Conservation (phyloP, 192 early-diverging fungal species). For the Allomyces javanicus region DNA sequence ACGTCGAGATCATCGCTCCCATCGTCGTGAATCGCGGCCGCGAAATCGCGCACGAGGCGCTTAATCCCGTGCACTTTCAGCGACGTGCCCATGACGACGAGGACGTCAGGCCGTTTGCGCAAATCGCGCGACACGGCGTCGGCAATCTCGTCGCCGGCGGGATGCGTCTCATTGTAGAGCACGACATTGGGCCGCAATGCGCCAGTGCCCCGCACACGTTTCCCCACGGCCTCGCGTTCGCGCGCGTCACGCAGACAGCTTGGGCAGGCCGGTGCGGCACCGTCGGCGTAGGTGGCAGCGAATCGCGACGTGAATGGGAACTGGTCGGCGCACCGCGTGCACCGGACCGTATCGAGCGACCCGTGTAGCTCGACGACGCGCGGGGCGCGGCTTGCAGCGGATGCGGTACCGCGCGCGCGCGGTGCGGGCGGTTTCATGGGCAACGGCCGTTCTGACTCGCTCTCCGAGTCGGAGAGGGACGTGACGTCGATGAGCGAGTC, state of each 20-base stretch:
- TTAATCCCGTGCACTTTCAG: constrained; percentile 66
- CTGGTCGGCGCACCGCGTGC: constrained; percentile 57
- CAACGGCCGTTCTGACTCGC: background rate
- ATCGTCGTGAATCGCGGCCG: constrained; percentile 26
- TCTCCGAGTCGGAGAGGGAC: background rate
- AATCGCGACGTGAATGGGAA: constrained; percentile 41
- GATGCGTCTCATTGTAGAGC: constrained; percentile 83
- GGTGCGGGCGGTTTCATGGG: background rate
- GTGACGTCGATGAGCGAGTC: background rate
- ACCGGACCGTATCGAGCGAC: constrained; percentile 62
- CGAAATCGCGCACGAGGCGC: constrained; percentile 48
- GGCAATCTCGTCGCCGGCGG: constrained; percentile 46
- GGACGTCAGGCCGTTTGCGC: constrained; percentile 40
- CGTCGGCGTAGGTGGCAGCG: constrained; percentile 41
- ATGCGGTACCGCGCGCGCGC: background rate
- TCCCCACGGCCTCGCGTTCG: constrained; percentile 42
- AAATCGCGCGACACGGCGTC: constrained; percentile 32
- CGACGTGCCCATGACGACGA: constrained; percentile 78
- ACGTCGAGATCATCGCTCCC: constrained; percentile 1
- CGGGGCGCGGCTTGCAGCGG: constrained; percentile 5
- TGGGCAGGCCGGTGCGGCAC: constrained; percentile 47
- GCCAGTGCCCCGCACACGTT: constrained; percentile 53
- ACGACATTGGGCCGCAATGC: constrained; percentile 79
- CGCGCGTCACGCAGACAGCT: constrained; percentile 19
- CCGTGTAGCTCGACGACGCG: constrained; percentile 85